phyloP scores from a whole-genome alignment of 495 filamentous ascomycete species.

The Evernia prunastri region DNA sequence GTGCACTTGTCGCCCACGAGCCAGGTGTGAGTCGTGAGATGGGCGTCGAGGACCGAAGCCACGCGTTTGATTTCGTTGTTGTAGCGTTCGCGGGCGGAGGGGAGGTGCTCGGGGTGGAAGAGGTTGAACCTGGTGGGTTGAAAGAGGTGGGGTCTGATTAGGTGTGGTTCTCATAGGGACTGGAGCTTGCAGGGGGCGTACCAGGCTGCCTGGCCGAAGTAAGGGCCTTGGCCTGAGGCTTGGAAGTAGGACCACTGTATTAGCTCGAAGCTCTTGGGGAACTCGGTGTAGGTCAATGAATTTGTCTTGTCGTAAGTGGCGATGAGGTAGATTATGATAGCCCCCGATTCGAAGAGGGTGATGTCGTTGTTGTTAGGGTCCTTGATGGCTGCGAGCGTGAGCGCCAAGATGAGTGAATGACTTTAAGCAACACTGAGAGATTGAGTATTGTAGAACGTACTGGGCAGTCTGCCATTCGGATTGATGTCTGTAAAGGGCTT shows the following conservation, averaged over 20 bases:
- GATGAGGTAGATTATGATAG: conserved; percentile 46
- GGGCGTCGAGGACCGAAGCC: conserved; percentile 38
- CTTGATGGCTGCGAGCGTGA: conserved; percentile 29
- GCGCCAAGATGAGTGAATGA: not conserved
- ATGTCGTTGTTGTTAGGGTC: conserved; percentile 38
- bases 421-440: not conserved
- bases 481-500: conserved; percentile 45
- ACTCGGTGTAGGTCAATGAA: conserved; percentile 40
- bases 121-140: conserved; percentile 33
- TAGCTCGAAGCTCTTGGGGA: conserved; percentile 30
- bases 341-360: conserved; percentile 35
- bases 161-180: not conserved
- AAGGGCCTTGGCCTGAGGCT: conserved; percentile 36
- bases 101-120: conserved; percentile 42
- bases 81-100: conserved; percentile 43
- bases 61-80: conserved; percentile 43
- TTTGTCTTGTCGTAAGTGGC: conserved; percentile 50
- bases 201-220: conserved; percentile 37
- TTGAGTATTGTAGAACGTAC: conserved; percentile 3
- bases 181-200: conserved; percentile 11
- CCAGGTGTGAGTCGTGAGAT: conserved; percentile 34
- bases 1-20: conserved; percentile 48
- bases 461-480: conserved; percentile 53
- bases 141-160: conserved; percentile 3
- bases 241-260: conserved; percentile 41